These are phyloP conservation scores for Vanderwaltozyma verrucispora DNA, from an alignment of 805 yeast genomes.

Conservation along the genomic window DNA sequence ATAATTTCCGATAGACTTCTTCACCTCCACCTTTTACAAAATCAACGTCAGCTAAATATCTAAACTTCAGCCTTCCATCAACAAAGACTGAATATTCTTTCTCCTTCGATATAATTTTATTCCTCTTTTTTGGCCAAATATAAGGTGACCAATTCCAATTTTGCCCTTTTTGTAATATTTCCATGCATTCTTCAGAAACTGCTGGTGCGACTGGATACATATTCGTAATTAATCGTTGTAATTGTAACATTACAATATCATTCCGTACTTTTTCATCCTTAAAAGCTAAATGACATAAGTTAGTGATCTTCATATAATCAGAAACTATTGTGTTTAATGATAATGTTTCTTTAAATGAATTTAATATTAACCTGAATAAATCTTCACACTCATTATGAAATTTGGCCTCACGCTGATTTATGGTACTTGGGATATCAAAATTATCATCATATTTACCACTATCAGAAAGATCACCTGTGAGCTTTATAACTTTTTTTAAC, in stretches of 20 bases:
- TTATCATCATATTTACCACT: conserved; percentile 2
- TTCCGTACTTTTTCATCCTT: conserved; percentile 30
- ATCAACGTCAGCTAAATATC: conserved; percentile 29
- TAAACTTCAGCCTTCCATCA: conserved; percentile 59
- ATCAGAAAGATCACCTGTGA: conserved; percentile 6
- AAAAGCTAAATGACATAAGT: conserved; percentile 33
- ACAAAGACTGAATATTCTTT: conserved; percentile 50
- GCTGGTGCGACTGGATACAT: conserved; percentile 79
- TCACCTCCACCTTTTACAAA: conserved; percentile 30
- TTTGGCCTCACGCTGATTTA: conserved; percentile 37
- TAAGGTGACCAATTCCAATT: conserved; percentile 23
- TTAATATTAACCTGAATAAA: conserved; percentile 40
- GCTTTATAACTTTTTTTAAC: conserved; percentile 48
- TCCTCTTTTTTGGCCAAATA: conserved; percentile 53
- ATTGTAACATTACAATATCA: conserved; percentile 38
- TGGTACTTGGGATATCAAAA: conserved; percentile 9
- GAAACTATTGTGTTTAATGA: conserved; percentile 80
- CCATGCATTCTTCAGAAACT: conserved; percentile 76
- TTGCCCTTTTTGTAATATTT: conserved; percentile 27
- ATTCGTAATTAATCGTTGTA: conserved; percentile 44
- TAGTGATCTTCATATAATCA: conserved; percentile 78
- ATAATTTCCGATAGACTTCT: conserved; percentile 30
- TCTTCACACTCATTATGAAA: conserved; percentile 50
- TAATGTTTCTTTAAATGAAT: conserved; percentile 47
- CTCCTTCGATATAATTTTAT: conserved; percentile 28